A percentile compares a stretch with the other conserved stretches of the same genome.
phyloP scores from a whole-genome alignment of 2,329 filamentous ascomycete genomes.

The Didymella pinodella region DNA sequence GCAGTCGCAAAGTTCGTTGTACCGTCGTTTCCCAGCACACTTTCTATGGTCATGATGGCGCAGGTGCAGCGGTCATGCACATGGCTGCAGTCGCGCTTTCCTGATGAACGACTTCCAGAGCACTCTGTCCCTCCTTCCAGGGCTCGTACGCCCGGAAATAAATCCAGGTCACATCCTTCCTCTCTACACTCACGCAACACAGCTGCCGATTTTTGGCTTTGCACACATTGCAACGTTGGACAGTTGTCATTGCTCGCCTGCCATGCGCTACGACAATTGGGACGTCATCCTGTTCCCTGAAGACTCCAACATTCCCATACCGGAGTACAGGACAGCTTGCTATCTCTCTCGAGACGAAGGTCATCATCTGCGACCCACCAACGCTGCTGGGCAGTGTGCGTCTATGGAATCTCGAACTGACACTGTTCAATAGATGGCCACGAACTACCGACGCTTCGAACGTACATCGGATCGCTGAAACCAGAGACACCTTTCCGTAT shows the following conservation, averaged over 20 bases:
- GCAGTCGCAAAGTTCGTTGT: neutral
- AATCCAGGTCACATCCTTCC: slow-evolving; percentile 12
- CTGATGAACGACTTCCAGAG: neutral
- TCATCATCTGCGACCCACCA: slow-evolving; percentile 23
- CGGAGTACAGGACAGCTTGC: slow-evolving; percentile 83
- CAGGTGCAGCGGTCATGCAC: neutral
- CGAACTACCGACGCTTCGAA: slow-evolving; percentile 42
- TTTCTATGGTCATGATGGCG: neutral
- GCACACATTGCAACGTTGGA: slow-evolving; percentile 21
- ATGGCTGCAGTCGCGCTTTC: slow-evolving; percentile 1
- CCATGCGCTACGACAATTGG: slow-evolving; percentile 87
- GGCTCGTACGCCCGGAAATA: neutral
- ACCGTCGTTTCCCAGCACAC: neutral
- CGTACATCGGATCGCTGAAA: slow-evolving; percentile 40
- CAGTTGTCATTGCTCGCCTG: slow-evolving; percentile 39
- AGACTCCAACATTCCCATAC: slow-evolving; percentile 72
- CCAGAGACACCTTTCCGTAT: slow-evolving; percentile 44
- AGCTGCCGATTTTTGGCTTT: slow-evolving; percentile 29
- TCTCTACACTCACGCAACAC: slow-evolving; percentile 12
- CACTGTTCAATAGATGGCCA: slow-evolving; percentile 33
- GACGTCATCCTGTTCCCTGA: slow-evolving; percentile 80
- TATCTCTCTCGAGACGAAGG: slow-evolving; percentile 66
- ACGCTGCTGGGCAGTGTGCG: neutral
- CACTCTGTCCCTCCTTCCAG: slow-evolving; percentile 5
- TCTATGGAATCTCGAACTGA: neutral